Base-by-base conservation (phyloP, 768 basidiomycete genomes). In the Kondoa malvinella region DNA sequence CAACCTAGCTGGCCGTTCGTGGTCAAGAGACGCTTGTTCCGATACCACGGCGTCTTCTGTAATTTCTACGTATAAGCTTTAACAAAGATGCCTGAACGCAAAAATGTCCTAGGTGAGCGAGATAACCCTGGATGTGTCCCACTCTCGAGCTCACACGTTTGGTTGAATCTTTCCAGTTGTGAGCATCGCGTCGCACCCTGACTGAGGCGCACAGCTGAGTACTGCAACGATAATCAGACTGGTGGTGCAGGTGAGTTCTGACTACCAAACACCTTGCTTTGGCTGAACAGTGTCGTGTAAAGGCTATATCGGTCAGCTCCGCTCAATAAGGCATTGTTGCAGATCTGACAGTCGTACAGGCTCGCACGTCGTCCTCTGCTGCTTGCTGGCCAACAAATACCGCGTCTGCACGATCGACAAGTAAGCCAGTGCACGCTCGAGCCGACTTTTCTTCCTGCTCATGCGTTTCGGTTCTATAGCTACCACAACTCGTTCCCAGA, bases 371-470 rank as follows among this genome's bases (percentile, higher is more conserved):
- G 85, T 96, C 71, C 89, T 87, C 69, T 81, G 84, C 61, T 80
- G 95, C 56, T 85, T 95, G 72, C 83, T 88, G 75, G 89, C 91
- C 15, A 84, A 90, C 68, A 81, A 85, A 70, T 99, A 88, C 82
- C 88, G 87, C 76, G 90, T 96, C 73, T 84, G 96, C 71, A 87
- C 92, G 27, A 83, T 97, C 73, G 95, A 99, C 80, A 74, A 72
- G 73, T 72, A 34, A 50, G 70, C 57, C 26, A 21, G 31, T 27
- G 34, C 30, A 2, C 40, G 27, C 31, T 26, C n/a, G n/a, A n/a
- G 34, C 65, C 56, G 12, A 57, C n/a, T 66, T 2, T n/a, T 31
- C 61, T 31, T 61, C 15, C 65, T n/a, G 21, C 32, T 17, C 34
- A 4, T 61, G n/a, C 62, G 25, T n/a, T n/a, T n/a, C n/a, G n/a